Conservation (phyloP, 352 stramenopile species). For the Pythium phragmitis region DNA sequence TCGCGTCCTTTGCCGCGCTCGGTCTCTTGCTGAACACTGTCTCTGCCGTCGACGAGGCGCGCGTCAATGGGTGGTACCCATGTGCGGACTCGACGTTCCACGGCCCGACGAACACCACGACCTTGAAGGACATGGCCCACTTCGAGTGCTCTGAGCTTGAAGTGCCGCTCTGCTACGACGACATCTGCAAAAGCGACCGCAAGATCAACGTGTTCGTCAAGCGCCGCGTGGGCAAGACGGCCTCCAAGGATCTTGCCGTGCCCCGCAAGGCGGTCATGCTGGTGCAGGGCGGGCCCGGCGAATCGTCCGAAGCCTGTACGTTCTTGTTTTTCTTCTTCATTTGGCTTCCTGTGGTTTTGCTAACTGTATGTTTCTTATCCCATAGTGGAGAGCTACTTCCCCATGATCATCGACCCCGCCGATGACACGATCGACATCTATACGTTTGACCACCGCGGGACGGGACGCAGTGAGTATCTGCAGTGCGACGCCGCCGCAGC, state of each 20-base stretch:
- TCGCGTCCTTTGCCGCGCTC: not conserved
- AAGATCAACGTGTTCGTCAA: constrained; percentile 52
- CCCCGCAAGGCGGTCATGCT: constrained; percentile 12
- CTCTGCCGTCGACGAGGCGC: constrained; percentile 17
- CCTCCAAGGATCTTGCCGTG: not conserved
- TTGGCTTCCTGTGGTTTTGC: too few relatives aligned
- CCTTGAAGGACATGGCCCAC: not conserved
- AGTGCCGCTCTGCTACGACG: constrained; percentile 71
- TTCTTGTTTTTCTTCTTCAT: too few relatives aligned
- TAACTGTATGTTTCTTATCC: not conserved
- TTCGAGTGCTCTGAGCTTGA: constrained; percentile 66
- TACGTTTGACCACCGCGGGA: constrained; percentile 37
- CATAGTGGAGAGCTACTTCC: not conserved
- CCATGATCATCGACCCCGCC: too few relatives aligned
- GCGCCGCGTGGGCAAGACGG: constrained; percentile 19
- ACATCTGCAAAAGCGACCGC: constrained; percentile 55
- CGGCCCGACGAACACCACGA: constrained; percentile 8
- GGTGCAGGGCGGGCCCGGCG: constrained; percentile 14
- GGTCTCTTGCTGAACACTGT: not conserved
- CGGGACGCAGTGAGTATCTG: constrained; percentile 29
- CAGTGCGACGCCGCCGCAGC: constrained; percentile 29
- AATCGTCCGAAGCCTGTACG: too few relatives aligned
- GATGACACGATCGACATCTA: constrained; percentile 29
- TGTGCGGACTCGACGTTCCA: constrained; percentile 35
- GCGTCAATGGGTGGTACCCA: constrained; percentile 62